Evolutionary conservation across 139 green algal genomes (phyloP).

Genomic region (Volvox africanus): DNA sequence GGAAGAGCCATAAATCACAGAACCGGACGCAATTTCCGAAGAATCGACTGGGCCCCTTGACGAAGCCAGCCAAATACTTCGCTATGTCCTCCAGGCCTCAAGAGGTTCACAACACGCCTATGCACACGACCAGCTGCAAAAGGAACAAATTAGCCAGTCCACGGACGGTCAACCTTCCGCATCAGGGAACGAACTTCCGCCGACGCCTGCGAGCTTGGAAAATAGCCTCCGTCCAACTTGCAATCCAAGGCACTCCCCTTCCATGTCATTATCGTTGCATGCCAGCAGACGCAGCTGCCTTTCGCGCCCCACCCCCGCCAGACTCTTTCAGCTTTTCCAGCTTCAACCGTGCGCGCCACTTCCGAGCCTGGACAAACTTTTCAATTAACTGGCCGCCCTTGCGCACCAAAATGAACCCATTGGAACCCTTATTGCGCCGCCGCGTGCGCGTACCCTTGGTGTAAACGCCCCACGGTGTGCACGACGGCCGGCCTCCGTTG

Average conservation of each 20-base stretch:
- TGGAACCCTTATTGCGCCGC: slow-evolving; percentile 72
- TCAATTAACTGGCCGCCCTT: slow-evolving; percentile 67
- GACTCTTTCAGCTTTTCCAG: neutral
- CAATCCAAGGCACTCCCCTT: neutral
- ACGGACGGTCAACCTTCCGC: too few relatives aligned
- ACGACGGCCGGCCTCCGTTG: slow-evolving; percentile 83
- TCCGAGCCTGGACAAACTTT: slow-evolving; percentile 65
- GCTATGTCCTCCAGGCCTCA: too few relatives aligned
- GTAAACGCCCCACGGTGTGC: slow-evolving; percentile 90
- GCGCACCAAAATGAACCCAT: slow-evolving; percentile 77
- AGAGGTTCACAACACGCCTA: too few relatives aligned
- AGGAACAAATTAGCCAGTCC: too few relatives aligned
- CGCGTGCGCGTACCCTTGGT: slow-evolving; percentile 92
- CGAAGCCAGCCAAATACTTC: too few relatives aligned
- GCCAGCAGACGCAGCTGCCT: neutral
- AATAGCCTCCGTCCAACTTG: neutral
- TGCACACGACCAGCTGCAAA: too few relatives aligned
- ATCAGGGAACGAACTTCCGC: too few relatives aligned
- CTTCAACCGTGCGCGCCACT: slow-evolving; percentile 42
- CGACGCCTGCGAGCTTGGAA: too few relatives aligned
- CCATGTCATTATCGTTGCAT: neutral
- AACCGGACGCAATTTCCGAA: too few relatives aligned
- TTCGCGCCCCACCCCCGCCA: neutral
- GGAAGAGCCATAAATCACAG: too few relatives aligned
- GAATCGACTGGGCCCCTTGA: too few relatives aligned